phyloP scores from a whole-genome alignment of 73 alveolate genomes.

The Paramecium pentaurelia region DNA sequence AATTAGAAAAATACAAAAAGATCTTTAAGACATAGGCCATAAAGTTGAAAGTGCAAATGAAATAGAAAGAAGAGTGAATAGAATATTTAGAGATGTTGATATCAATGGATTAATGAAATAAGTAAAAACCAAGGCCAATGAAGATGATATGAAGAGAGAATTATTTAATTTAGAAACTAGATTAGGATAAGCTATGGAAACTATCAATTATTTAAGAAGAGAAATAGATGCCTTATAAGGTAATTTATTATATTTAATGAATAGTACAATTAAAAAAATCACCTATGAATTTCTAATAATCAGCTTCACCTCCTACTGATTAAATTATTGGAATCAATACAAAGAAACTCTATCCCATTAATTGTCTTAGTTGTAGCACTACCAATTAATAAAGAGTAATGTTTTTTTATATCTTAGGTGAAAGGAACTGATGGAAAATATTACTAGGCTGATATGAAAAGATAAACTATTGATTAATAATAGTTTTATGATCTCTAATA shows the following conservation, averaged over 20 bases:
- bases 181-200: conserved; percentile 19
- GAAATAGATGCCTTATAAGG: conserved; percentile 46
- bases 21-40: conserved; percentile 32
- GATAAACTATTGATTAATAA: background rate
- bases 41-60: conserved; percentile 58
- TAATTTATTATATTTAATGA: background rate
- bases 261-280: conserved; percentile 35
- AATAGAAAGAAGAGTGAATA: conserved; percentile 50
- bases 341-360: conserved; percentile 50
- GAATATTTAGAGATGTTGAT: conserved; percentile 55
- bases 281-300: background rate
- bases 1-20: conserved; percentile 45
- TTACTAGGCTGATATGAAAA: conserved; percentile 22
- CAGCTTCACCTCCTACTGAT: conserved; percentile 17
- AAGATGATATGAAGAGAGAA: conserved; percentile 54
- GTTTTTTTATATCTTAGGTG: background rate
- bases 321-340: conserved; percentile 32
- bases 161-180: conserved; percentile 12
- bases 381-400: background rate
- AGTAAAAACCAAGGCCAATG: conserved; percentile 31
- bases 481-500: background rate
- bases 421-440: conserved; percentile 46
- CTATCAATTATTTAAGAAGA: conserved; percentile 44
- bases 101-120: conserved; percentile 50
- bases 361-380: conserved; percentile 47